Evolutionary conservation across 495 filamentous ascomycete species (phyloP).

Genomic region (Terfezia boudieri): DNA sequence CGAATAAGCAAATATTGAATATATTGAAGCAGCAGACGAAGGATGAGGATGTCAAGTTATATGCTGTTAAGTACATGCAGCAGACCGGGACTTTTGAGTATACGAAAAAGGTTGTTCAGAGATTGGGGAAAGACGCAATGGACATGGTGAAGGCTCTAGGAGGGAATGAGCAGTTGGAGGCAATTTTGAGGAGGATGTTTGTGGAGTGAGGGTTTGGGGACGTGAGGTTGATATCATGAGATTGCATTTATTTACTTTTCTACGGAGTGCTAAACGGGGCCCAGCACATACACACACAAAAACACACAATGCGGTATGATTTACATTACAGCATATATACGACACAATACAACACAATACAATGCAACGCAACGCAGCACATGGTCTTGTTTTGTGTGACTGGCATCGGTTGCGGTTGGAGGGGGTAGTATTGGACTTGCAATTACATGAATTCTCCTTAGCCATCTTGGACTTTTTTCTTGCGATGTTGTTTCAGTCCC

Average conservation of each 20-base stretch:
- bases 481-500: too few relatives aligned
- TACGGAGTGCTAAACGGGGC: not conserved
- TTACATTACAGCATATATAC: too few relatives aligned
- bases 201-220: conserved; percentile 6
- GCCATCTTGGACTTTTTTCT: too few relatives aligned
- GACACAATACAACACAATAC: too few relatives aligned
- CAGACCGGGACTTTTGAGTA: conserved; percentile 82
- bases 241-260: not conserved
- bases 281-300: too few relatives aligned
- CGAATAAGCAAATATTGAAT: conserved; percentile 64
- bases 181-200: conserved; percentile 12
- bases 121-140: conserved; percentile 31
- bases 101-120: conserved; percentile 40
- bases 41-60: conserved; percentile 72
- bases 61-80: conserved; percentile 76
- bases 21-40: conserved; percentile 76
- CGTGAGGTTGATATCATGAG: not conserved
- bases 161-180: conserved; percentile 10
- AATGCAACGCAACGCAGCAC: too few relatives aligned
- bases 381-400: not conserved
- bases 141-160: conserved; percentile 45
- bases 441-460: not conserved
- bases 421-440: not conserved
- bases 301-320: too few relatives aligned
- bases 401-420: not conserved